Base-by-base conservation (phyloP, 2,329 filamentous ascomycete genomes). In the Alternaria hordeiaustralica region DNA sequence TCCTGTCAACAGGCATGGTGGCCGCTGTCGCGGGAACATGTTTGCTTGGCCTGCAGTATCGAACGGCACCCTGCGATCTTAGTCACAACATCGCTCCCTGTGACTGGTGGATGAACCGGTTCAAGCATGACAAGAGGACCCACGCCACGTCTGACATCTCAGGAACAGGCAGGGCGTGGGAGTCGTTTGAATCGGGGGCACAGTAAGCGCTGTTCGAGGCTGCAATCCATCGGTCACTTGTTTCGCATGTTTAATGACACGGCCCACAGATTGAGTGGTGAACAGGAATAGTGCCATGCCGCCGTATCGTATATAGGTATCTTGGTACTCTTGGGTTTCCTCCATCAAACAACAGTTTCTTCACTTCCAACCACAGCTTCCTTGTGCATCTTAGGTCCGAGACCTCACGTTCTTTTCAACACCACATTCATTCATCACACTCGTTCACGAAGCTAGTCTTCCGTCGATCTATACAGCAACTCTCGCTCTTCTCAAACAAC, bases 191-290 rank as follows among this genome's bases (percentile, higher is more conserved):
- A 63, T 58, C 66, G 57, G 64, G 63, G 71, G 64, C 60, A 51
- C 61, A 56, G 63, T 59, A 66, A 70, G 61, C 64, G 58, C 64
- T 66, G 73, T 68, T 61, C 25, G 63, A 68, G 67, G 65, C 66
- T 71, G 63, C 55, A 66, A 54, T 58, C 36, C 63, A 62, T 60
- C 58, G 65, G 64, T 51, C 46, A 51, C 47, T 58, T 58, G 76
- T 79, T 79, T 79, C 76, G 71, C 70, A 73, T 71, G 69, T 78
- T 78, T 77, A 71, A 79, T 79, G 74, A 77, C 66, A 63, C 62
- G 76, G 58, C 65, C 76, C 75, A 78, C 74, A 76, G 69, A 45
- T 45, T 15, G 46, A 56, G 61, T 55, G 53, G 58, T 55, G 61
- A 63, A 68, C 57, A 26, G 60, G 59, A 58, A 68, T 63, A 59